Conservation (phyloP, 495 filamentous ascomycete species). For the Cercophora samala region DNA sequence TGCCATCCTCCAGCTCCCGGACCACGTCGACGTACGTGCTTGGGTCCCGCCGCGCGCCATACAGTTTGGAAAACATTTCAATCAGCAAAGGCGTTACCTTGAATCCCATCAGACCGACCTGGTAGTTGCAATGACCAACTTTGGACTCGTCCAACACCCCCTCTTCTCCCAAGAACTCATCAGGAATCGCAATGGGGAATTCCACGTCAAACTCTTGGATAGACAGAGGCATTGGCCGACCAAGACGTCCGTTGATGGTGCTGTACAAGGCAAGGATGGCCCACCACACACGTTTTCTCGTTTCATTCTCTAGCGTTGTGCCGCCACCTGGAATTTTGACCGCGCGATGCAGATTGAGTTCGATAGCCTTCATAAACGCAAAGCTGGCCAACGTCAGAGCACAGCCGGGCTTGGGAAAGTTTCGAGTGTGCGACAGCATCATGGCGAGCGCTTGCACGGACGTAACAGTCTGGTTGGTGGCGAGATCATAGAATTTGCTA, state of each 20-base stretch:
- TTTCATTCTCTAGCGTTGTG: conserved; percentile 64
- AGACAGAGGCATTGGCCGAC: conserved; percentile 68
- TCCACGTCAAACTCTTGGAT: conserved; percentile 72
- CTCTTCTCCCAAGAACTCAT: conserved; percentile 58
- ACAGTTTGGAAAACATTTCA: conserved; percentile 69
- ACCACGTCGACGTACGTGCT: conserved; percentile 61
- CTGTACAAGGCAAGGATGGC: conserved; percentile 59
- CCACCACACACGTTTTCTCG: conserved; percentile 78
- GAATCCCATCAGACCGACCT: conserved; percentile 60
- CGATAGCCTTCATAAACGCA: conserved; percentile 62
- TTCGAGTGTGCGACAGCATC: conserved; percentile 65
- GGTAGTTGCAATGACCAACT: conserved; percentile 59
- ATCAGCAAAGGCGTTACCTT: conserved; percentile 60
- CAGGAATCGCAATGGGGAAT: conserved; percentile 64
- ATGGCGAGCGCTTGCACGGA: conserved; percentile 69
- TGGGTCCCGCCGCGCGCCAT: conserved; percentile 57
- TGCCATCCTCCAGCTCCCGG: conserved; percentile 56
- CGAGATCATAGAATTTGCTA: conserved; percentile 61
- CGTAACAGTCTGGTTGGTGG: conserved; percentile 55
- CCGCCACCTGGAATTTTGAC: conserved; percentile 53
- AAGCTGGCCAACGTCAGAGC: conserved; percentile 60
- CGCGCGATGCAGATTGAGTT: conserved; percentile 69
- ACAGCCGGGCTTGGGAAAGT: conserved; percentile 74
- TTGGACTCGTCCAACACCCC: conserved; percentile 46
- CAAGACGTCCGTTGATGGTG: conserved; percentile 66